Percentiles rank a stretch among this genome's conserved stretches.
Conservation (phyloP, 176 grass and related monocot species). For the Oryza glaberrima region DNA sequence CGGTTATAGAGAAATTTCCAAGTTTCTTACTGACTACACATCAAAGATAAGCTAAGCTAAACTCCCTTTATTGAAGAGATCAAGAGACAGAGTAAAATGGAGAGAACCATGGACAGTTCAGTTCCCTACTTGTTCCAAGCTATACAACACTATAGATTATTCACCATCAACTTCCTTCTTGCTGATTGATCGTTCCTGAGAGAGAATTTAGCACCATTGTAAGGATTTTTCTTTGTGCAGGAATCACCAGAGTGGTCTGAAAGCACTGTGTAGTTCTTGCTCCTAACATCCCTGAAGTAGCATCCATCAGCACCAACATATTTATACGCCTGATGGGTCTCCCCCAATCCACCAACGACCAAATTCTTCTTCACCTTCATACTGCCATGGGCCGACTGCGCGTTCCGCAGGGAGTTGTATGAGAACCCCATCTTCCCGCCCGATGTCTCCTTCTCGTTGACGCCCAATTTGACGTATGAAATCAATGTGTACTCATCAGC, state of each 20-base stretch:
- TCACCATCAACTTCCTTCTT: not conserved
- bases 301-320: conserved; percentile 60
- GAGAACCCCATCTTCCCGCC: conserved; percentile 40
- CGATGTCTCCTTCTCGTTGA: conserved; percentile 36
- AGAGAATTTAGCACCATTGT: not conserved
- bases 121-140: not conserved
- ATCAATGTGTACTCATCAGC: conserved; percentile 39
- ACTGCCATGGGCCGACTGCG: conserved; percentile 38
- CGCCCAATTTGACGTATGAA: conserved; percentile 34
- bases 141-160: conserved; percentile 25
- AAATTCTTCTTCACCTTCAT: conserved; percentile 63
- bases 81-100: conserved; percentile 13
- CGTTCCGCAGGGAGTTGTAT: conserved; percentile 48
- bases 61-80: conserved; percentile 4
- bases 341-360: conserved; percentile 44
- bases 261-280: conserved; percentile 62
- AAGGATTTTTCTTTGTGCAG: conserved; percentile 42
- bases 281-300: conserved; percentile 68
- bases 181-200: conserved; percentile 12
- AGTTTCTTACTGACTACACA: conserved; percentile 6
- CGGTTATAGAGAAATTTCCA: not conserved
- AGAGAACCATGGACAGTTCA: not conserved
- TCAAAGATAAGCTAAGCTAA: conserved; percentile 8
- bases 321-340: conserved; percentile 53
- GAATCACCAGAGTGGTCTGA: conserved; percentile 47